These are phyloP conservation scores for Thinopyrum elongatum DNA, from an alignment of 176 grass and related monocot species.

Conservation along the genomic window DNA sequence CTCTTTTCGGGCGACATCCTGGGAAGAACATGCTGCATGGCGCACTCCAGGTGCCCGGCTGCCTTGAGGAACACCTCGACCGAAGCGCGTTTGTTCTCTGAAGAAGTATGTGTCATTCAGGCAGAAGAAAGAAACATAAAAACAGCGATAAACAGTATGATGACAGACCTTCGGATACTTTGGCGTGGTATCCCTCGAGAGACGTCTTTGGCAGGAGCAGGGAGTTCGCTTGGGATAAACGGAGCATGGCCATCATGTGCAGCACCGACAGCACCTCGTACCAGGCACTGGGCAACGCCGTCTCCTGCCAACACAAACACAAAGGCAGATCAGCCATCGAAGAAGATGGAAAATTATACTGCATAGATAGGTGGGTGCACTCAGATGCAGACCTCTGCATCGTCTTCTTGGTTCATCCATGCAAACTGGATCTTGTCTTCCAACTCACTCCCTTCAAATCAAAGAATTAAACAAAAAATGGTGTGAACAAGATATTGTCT, in stretches of 20 bases:
- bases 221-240: slow-evolving; percentile 66
- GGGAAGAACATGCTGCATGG: slow-evolving; percentile 72
- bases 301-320: slow-evolving; percentile 42
- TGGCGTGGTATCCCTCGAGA: slow-evolving; percentile 71
- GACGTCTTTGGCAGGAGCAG: slow-evolving; percentile 82
- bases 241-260: slow-evolving; percentile 74
- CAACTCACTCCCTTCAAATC: slow-evolving; percentile 27
- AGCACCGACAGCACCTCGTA: slow-evolving; percentile 89
- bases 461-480: too few species aligned
- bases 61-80: slow-evolving; percentile 89
- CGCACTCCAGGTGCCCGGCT: slow-evolving; percentile 83
- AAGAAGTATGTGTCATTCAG: background rate
- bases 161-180: slow-evolving; percentile 31
- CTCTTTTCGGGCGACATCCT: slow-evolving; percentile 65
- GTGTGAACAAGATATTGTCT: too few species aligned
- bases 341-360: too few species aligned
- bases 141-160: background rate
- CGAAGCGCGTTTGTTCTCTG: slow-evolving; percentile 70
- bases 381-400: slow-evolving; percentile 50
- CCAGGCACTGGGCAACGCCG: slow-evolving; percentile 70
- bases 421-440: slow-evolving; percentile 72
- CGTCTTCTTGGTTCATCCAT: slow-evolving; percentile 93
- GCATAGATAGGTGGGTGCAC: too few species aligned
- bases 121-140: background rate
- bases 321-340: too few species aligned